Evolutionary conservation across 2,329 filamentous ascomycete genomes (phyloP), one percentile per base, ranked within the genome.

Genomic region (Diaporthe caulivora): DNA sequence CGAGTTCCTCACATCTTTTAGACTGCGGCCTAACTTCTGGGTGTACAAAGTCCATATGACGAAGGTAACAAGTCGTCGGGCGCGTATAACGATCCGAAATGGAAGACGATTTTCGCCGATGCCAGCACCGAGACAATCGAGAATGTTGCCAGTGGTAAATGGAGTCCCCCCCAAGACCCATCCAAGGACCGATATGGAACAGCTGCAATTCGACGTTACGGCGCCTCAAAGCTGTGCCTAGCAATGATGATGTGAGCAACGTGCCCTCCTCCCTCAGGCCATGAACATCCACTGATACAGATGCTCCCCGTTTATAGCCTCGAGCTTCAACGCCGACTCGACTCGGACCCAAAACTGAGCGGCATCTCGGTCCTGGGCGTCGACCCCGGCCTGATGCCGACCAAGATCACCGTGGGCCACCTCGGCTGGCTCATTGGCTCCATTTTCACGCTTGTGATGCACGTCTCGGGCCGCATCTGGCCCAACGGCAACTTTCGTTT

Each of bases 321-420:
- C 40, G 80, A 82, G 71, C 77, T 82, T 18, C 76, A 79, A 49
- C 73, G 71, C 40, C 79, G 80, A 10, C 73, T 82, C n/a, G 73
- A 77, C 42, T 70, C 53, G 5, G 79, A 82, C 70, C 78, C 80
- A 21, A 44, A 53, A 2, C 75, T 82, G 1, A 77, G 75, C 34
- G 77, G 78, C 17, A 78, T 84, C 31, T 77, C 77, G 6, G 74
- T 81, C 31, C 70, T 84, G 2, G 78, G 77, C 17, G 74, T 83
- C 29, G 82, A 84, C 74, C 82, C 82, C 0, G 82, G 82, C 42
- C 75, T 75, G 0, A 82, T 83, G 77, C 57, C 73, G 2, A 82
- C 78, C 1, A 55, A 64, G 10, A 55, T 65, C 24, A 71, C 24
- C 11, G 47, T 18, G 7, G 47, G 70, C 0, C 62, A 62, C 8